These are phyloP conservation scores for Phytophthora melonis DNA, from an alignment of 352 stramenopile species.

Conservation along the genomic window DNA sequence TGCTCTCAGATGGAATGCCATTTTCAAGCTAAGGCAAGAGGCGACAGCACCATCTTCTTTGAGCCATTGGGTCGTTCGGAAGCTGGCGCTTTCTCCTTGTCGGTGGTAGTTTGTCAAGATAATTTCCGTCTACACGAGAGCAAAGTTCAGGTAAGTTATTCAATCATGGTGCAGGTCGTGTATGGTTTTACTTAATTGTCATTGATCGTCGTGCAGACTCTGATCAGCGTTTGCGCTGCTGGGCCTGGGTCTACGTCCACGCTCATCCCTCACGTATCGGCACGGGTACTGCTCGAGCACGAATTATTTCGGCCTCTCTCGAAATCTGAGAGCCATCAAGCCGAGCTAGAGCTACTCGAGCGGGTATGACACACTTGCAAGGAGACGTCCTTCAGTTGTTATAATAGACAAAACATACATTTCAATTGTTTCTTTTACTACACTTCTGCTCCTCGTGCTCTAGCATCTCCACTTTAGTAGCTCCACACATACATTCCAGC, in stretches of 20 bases:
- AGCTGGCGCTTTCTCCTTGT: conserved; percentile 1
- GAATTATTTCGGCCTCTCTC: conserved; percentile 29
- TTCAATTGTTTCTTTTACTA: conserved; percentile 5
- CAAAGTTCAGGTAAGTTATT: conserved; percentile 24
- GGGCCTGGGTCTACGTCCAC: background rate
- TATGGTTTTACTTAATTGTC: background rate
- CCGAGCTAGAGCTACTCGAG: conserved; percentile 19
- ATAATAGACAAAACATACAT: background rate
- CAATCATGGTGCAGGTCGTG: background rate
- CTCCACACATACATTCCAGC: background rate
- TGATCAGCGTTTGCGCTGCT: conserved; percentile 13
- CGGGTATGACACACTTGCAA: conserved; percentile 5
- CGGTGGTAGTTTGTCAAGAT: conserved; percentile 9
- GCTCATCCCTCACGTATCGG: background rate
- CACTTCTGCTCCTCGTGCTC: background rate
- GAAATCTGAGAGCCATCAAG: conserved; percentile 22
- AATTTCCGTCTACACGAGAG: conserved; percentile 29
- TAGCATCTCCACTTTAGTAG: background rate
- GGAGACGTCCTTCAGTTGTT: background rate
- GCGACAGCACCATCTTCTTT: conserved; percentile 14
- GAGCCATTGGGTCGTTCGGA: background rate
- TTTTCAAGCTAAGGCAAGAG: conserved; percentile 16
- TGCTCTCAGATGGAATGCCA: conserved; percentile 24
- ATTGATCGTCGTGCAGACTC: conserved; percentile 4
- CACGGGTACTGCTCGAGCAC: conserved; percentile 24